Evolutionary conservation across 2,329 filamentous ascomycete genomes (phyloP).

Genomic region (Neonectria magnoliae): DNA sequence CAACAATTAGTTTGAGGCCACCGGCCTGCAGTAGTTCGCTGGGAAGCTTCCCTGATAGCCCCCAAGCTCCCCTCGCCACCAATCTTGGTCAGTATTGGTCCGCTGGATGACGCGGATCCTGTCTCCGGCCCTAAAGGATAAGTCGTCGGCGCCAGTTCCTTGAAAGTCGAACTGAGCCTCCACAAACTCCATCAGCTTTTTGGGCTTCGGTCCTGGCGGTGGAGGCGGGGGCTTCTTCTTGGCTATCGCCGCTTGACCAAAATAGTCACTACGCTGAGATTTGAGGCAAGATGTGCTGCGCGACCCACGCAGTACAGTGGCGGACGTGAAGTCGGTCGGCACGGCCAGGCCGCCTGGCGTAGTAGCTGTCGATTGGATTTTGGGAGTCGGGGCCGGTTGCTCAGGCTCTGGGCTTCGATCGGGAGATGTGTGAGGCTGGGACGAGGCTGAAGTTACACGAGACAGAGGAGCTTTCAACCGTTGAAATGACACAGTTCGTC

Average conservation of each 20-base stretch:
- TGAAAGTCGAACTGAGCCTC: conserved; percentile 25
- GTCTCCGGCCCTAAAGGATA: conserved; percentile 25
- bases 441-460: conserved; percentile 20
- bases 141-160: conserved; percentile 19
- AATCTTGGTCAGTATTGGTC: conserved; percentile 25
- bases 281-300: conserved; percentile 11
- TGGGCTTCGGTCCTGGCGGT: conserved; percentile 20
- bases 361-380: conserved; percentile 9
- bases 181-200: conserved; percentile 16
- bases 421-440: not conserved
- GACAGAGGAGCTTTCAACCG: not conserved
- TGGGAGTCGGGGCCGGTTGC: conserved; percentile 1
- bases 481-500: conserved; percentile 7
- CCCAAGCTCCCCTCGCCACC: conserved; percentile 26
- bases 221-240: conserved; percentile 27
- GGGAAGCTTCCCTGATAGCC: conserved; percentile 22
- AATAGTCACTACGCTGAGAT: conserved; percentile 14
- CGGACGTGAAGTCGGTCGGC: conserved; percentile 26
- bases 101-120: conserved; percentile 22
- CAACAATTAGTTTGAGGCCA: conserved; percentile 9
- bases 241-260: conserved; percentile 13
- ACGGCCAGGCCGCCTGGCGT: conserved; percentile 4
- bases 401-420: not conserved
- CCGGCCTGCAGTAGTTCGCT: conserved; percentile 25
- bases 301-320: conserved; percentile 17